These are phyloP conservation scores for Heracleum sosnowskyi DNA, from an alignment of 129 eudicot genomes.

Conservation along the genomic window DNA sequence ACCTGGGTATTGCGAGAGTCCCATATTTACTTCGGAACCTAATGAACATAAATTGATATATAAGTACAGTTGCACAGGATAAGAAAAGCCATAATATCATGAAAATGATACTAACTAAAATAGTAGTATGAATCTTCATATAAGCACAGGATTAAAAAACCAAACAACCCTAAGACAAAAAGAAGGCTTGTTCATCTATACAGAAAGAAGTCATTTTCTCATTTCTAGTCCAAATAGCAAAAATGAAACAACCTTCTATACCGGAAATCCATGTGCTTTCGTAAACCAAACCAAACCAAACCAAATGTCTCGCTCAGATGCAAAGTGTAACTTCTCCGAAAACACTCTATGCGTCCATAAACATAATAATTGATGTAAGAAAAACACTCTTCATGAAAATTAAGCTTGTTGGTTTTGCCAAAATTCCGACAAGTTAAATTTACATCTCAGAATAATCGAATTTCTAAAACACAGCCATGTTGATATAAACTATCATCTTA, in stretches of 20 bases:
- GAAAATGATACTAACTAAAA: neutral
- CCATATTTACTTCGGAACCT: slow-evolving; percentile 56
- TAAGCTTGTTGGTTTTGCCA: neutral
- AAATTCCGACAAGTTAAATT: neutral
- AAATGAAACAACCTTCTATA: neutral
- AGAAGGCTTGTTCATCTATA: neutral
- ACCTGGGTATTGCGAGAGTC: slow-evolving; percentile 58
- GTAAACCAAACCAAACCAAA: neutral
- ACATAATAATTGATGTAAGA: neutral
- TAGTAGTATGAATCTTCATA: neutral
- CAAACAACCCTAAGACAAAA: neutral
- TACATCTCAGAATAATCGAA: neutral
- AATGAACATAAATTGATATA: neutral
- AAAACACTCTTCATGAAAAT: neutral
- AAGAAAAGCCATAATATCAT: neutral
- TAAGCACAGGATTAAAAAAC: neutral
- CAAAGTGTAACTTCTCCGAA: neutral
- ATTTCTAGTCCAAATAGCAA: neutral
- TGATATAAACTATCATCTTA: neutral
- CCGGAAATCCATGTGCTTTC: neutral
- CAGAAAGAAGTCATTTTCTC: neutral
- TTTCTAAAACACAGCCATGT: neutral
- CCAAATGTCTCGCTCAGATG: neutral
- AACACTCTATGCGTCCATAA: neutral
- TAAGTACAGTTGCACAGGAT: neutral